A percentile compares a stretch with the other conserved stretches of the same genome.
Evolutionary conservation across 345 rosid species (phyloP).

Genomic region (Nasturtium officinale): DNA sequence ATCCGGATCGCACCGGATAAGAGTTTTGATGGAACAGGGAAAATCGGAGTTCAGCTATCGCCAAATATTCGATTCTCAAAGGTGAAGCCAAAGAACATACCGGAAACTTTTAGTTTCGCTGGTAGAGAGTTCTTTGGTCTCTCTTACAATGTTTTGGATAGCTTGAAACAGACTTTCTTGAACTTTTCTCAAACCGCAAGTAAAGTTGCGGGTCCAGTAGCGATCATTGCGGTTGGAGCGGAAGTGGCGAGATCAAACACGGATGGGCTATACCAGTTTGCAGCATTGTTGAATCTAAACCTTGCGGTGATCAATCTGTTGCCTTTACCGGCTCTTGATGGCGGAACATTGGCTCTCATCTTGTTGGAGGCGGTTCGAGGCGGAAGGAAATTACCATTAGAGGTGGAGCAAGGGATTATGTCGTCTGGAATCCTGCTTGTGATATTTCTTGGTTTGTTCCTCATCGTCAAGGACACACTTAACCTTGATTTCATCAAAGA

Average conservation of each 20-base stretch:
- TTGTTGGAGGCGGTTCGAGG: conserved; percentile 85
- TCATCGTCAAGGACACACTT: conserved; percentile 76
- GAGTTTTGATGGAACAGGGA: conserved; percentile 78
- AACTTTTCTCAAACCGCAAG: conserved; percentile 92
- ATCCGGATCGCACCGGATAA: conserved; percentile 78
- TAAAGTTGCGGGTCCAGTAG: conserved; percentile 92
- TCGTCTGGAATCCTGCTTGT: conserved; percentile 88
- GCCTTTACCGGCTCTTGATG: conserved; percentile 95
- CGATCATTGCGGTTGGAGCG: conserved; percentile 96
- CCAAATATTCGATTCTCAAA: conserved; percentile 72
- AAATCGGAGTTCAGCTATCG: conserved; percentile 83
- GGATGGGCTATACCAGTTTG: conserved; percentile 92
- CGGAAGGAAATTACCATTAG: conserved; percentile 85
- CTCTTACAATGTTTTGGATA: conserved; percentile 68
- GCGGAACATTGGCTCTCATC: conserved; percentile 88
- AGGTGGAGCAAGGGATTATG: conserved; percentile 86
- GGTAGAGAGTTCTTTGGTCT: conserved; percentile 81
- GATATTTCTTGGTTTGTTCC: conserved; percentile 70
- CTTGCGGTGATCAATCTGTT: conserved; percentile 91
- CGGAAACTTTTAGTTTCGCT: conserved; percentile 62
- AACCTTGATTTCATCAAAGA: conserved; percentile 82
- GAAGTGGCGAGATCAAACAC: conserved; percentile 91
- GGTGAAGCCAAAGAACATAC: conserved; percentile 55
- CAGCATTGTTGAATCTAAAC: conserved; percentile 82
- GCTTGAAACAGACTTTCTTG: conserved; percentile 76